Conservation (phyloP, 2,329 filamentous ascomycete species). For the Zarea fungicola region DNA sequence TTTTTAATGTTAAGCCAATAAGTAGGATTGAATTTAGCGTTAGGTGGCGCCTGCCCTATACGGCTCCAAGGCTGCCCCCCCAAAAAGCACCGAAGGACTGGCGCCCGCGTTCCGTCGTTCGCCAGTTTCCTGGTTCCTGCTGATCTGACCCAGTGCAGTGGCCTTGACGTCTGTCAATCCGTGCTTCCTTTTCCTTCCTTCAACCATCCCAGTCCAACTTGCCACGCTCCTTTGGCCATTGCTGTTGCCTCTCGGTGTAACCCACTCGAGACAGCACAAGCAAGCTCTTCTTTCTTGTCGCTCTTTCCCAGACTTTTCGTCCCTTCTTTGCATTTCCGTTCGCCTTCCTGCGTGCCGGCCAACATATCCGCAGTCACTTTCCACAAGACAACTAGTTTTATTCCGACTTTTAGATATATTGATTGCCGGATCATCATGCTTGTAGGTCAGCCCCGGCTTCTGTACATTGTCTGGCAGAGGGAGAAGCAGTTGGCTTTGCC, state of each 20-base stretch:
- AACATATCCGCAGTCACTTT: not conserved
- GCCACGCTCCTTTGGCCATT: conserved; percentile 5
- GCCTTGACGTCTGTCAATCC: not conserved
- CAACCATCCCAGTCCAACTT: conserved; percentile 5
- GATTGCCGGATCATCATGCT: conserved; percentile 1
- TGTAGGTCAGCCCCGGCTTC: conserved; percentile 10
- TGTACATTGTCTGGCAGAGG: not conserved
- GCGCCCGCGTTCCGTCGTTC: not conserved
- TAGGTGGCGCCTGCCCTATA: conserved; percentile 5
- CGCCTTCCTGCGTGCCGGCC: not conserved
- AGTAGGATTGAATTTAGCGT: not conserved
- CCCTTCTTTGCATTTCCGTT: not conserved
- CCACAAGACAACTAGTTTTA: not conserved
- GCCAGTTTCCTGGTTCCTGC: not conserved
- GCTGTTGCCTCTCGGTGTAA: conserved; percentile 20
- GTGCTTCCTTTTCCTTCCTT: conserved; percentile 5
- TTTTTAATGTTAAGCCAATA: too few species aligned
- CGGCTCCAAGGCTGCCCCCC: too few species aligned
- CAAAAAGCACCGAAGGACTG: too few species aligned
- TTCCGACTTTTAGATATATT: not conserved
- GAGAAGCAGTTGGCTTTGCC: not conserved
- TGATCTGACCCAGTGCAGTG: conserved; percentile 1
- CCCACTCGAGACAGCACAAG: not conserved
- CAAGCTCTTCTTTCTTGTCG: conserved; percentile 18
- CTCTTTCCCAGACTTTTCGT: conserved; percentile 14